Evolutionary conservation across 2,329 filamentous ascomycete species (phyloP), one percentile per base, ranked within the genome.

Genomic region (Botryotinia narcissicola): DNA sequence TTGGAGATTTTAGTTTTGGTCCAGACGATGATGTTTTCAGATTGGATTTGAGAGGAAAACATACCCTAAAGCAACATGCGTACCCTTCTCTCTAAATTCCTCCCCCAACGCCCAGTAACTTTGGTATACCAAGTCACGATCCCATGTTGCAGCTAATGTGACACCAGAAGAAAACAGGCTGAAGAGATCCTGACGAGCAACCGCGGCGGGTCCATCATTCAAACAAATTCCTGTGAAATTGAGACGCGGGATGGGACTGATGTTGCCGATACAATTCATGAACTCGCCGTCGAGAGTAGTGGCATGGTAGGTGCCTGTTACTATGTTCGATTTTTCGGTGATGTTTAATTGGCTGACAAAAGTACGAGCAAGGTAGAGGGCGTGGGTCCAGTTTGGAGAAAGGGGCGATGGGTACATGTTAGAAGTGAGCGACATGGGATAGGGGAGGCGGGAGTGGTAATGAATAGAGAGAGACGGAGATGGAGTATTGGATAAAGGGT

Each of bases 1-100:
- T 76, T 29, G 37, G 40, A 29, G 44, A 3, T 22, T 18, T 42
- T 72, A 48, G 72, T 62, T 8, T 9, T 16, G n/a, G 57, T 61
- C 35, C 22, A 51, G 9, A 54, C 51, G 35, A 35, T 16, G 5
- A 40, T 54, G 18, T 7, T 32, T 10, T 51, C 61, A 35, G 35
- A 16, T 12, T 12, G n/a, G 12, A 29, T 54, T 54, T 8, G 29
- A 37, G 20, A 14, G 3, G 29, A 14, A 29, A 35, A 63, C 73
- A 44, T 73, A 77, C 2, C 84, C 94, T 9, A 97, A 86, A 73
- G 91, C 87, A 20, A 96, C 86, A 80, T 97, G 92, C 40, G 93
- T 88, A 63, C 94, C 94, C 81, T 97, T 97, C 57, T 83, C 88
- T 75, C 86, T 88, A 80, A 93, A 93, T 81, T 97, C 94, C 72